Percentiles rank a stretch among this genome's conserved stretches.
phyloP scores from a whole-genome alignment of 176 grass and related monocot species.

The Saccharum officinarum region DNA sequence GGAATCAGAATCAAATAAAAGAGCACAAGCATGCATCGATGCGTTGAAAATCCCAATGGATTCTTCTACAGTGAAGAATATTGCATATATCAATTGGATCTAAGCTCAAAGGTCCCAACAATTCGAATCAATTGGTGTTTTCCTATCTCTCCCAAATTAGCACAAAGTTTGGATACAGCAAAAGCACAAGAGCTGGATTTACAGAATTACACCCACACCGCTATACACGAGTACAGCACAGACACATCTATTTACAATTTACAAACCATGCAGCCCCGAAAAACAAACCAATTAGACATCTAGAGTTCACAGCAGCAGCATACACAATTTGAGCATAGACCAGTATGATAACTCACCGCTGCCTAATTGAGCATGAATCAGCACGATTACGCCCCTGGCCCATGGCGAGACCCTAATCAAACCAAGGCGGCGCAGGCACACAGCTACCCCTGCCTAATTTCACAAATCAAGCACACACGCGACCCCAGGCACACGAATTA shows the following conservation, averaged over 20 bases:
- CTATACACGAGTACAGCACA: too few species aligned
- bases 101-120: not conserved
- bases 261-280: not conserved
- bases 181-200: not conserved
- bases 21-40: not conserved
- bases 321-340: not conserved
- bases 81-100: not conserved
- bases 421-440: not conserved
- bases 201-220: not conserved
- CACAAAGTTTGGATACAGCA: not conserved
- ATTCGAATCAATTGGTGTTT: not conserved
- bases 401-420: constrained; percentile 15
- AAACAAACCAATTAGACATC: not conserved
- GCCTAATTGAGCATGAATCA: not conserved
- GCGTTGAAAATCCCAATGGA: not conserved
- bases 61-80: not conserved
- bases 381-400: not conserved
- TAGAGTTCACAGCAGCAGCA: not conserved
- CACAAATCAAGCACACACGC: not conserved
- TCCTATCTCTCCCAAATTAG: not conserved
- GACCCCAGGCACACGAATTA: not conserved
- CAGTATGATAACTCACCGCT: too few species aligned
- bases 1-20: not conserved
- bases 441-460: not conserved
- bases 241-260: not conserved